Base-by-base conservation (phyloP, 192 early-diverging fungal genomes). In the Phycomyces blakesleeanus region DNA sequence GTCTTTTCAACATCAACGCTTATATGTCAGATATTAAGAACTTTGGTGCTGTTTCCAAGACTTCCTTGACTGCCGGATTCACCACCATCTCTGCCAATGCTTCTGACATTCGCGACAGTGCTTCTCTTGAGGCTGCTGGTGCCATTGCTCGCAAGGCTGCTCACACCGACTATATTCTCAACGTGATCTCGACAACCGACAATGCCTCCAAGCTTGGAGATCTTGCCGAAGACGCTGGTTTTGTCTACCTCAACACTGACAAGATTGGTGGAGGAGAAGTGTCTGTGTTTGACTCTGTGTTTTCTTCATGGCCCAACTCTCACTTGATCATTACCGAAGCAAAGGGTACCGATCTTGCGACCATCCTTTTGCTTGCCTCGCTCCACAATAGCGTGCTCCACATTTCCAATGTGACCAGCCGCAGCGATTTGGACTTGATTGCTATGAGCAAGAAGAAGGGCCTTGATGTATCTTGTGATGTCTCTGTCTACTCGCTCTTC, bases 391-490 rank as follows among this genome's bases (percentile, higher is more conserved):
- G 93, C 57, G 68, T 88, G 24, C 76, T 98, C 39, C 97, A 98
- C 78, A 79, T 97, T 54, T 92, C 97, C 25, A 84, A 89, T 37
- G 87, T 98, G n/a, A 79, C 79, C 37, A 85, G 83, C 51, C 73
- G 76, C 38, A 89, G 90, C 26, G 97, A 98, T 66, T 83, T 98
- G 56, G 83, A 80, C 7, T 81, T 98, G 64, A 91, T 98, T 57
- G 78, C 78, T 18, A 83, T 96, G 64, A 85, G 82, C 68, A 96
- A 95, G 78, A 84, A 93, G 26, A 91, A 92, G 65, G 94, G 92
- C 11, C 73, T 94, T 9, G 67, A 77, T 26, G 92, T 96, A 41
- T 94, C 94, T 15, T 99, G 95, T 78, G 97, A 98, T 73, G 93
- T 96, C 21, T 83, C 87, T 18, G 83, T 96, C 6, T 87, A 89